These are phyloP conservation scores for Orbilia brochopaga DNA, from an alignment of 2,329 filamentous ascomycete genomes.

Conservation along the genomic window DNA sequence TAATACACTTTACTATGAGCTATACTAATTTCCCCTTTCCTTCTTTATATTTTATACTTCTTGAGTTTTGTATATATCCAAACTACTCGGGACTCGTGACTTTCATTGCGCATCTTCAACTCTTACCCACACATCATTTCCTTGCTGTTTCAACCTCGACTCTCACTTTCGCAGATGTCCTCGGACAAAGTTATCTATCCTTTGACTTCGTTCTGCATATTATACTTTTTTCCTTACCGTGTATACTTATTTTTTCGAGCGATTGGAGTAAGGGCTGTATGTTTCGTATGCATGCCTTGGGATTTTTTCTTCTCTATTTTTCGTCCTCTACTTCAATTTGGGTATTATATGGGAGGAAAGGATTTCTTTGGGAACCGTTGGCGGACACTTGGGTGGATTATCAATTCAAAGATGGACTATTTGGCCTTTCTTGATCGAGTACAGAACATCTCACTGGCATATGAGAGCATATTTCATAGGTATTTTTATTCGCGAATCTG, in stretches of 20 bases:
- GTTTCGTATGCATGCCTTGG: neutral
- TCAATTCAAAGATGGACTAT: constrained; percentile 3
- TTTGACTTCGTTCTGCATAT: neutral
- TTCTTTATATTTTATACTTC: constrained; percentile 3
- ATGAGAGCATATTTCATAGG: too few species aligned
- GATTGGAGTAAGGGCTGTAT: neutral
- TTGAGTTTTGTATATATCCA: constrained; percentile 6
- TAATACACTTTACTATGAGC: neutral
- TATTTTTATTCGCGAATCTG: too few species aligned
- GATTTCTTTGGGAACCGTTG: constrained; percentile 13
- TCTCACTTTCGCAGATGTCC: neutral
- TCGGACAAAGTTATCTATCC: neutral
- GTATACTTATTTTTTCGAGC: constrained; percentile 1
- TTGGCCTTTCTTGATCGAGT: neutral
- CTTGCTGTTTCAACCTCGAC: neutral
- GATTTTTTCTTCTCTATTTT: constrained; percentile 11
- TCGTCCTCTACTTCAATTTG: constrained; percentile 18
- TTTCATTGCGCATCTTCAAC: constrained; percentile 6
- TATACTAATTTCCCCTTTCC: constrained; percentile 9
- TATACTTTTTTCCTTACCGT: neutral
- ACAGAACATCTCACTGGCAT: neutral
- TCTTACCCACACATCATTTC: constrained; percentile 5
- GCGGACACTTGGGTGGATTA: neutral
- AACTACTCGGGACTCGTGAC: constrained; percentile 3
- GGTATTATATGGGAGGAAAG: constrained; percentile 27